Conservation (phyloP, 352 stramenopile species). For the Phytophthora fragariaefolia region DNA sequence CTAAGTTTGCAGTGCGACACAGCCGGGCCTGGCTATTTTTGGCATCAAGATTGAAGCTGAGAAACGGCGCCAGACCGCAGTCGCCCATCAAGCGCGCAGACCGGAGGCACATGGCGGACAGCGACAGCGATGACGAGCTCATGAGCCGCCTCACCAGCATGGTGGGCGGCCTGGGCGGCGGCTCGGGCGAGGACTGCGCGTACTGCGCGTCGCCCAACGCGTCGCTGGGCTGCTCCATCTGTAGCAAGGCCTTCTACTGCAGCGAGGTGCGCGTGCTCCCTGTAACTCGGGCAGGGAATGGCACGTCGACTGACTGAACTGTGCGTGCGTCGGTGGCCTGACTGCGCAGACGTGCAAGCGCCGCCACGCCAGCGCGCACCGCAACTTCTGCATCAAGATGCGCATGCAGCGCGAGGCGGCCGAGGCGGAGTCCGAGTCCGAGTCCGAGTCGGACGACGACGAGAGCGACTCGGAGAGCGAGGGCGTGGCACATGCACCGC, state of each 20-base stretch:
- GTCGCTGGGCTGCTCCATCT: constrained; percentile 68
- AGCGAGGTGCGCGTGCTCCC: constrained; percentile 50
- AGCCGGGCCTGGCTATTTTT: constrained; percentile 16
- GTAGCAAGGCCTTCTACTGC: constrained; percentile 72
- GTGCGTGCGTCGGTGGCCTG: too few species aligned
- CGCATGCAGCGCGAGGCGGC: constrained; percentile 70
- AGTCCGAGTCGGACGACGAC: constrained; percentile 52
- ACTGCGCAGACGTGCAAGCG: constrained; percentile 70
- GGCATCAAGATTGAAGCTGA: constrained; percentile 18
- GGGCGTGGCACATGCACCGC: constrained; percentile 38
- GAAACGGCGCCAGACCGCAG: constrained; percentile 5
- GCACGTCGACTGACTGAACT: too few species aligned
- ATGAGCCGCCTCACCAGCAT: constrained; percentile 72
- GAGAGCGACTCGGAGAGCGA: constrained; percentile 82
- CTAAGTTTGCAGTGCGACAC: background rate
- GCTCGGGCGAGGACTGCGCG: constrained; percentile 64
- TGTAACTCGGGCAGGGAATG: too few species aligned
- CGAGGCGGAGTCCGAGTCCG: constrained; percentile 59
- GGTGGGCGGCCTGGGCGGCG: constrained; percentile 34
- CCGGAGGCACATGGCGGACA: constrained; percentile 65
- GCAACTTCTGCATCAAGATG: constrained; percentile 73
- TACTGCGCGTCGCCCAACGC: constrained; percentile 74
- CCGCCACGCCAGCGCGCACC: constrained; percentile 73
- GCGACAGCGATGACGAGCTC: constrained; percentile 90
- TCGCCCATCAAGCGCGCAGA: constrained; percentile 12